Percentiles rank a stretch among this genome's conserved stretches.
Conservation (phyloP, 1,284 basidiomycete species). For the Tilletia walkeri region DNA sequence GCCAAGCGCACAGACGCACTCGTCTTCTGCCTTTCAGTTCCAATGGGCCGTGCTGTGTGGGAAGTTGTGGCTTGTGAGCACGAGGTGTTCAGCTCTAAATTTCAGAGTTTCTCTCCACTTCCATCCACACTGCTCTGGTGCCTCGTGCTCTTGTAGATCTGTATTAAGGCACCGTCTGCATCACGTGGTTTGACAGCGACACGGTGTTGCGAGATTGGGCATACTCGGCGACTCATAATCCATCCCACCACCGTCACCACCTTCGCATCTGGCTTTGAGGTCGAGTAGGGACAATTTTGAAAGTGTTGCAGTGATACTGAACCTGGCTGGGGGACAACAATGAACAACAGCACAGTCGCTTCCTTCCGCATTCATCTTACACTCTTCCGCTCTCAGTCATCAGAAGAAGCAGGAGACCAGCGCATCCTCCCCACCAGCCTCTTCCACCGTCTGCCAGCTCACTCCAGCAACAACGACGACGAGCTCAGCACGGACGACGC, state of each 20-base stretch:
- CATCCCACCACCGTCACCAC: neutral
- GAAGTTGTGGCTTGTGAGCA: too few species aligned
- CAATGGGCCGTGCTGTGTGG: too few species aligned
- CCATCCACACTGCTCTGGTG: too few species aligned
- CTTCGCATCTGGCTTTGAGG: neutral
- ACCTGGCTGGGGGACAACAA: neutral
- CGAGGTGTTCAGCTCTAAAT: too few species aligned
- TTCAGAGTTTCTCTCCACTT: too few species aligned
- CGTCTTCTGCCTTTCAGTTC: too few species aligned
- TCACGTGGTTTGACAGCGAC: neutral
- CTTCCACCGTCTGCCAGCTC: conserved; percentile 2
- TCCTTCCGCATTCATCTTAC: neutral
- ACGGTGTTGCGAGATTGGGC: neutral
- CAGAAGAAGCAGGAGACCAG: neutral
- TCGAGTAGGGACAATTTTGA: too few species aligned
- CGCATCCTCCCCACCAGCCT: neutral
- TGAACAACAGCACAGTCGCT: neutral
- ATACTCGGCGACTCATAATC: neutral
- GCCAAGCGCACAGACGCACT: too few species aligned
- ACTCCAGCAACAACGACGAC: neutral
- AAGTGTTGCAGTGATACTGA: neutral
- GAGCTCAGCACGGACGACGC: conserved; percentile 5
- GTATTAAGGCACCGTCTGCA: too few species aligned
- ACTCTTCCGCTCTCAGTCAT: neutral
- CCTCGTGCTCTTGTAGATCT: too few species aligned